phyloP scores from a whole-genome alignment of 2,329 filamentous ascomycete genomes.

The Lizonia empirigonia region DNA sequence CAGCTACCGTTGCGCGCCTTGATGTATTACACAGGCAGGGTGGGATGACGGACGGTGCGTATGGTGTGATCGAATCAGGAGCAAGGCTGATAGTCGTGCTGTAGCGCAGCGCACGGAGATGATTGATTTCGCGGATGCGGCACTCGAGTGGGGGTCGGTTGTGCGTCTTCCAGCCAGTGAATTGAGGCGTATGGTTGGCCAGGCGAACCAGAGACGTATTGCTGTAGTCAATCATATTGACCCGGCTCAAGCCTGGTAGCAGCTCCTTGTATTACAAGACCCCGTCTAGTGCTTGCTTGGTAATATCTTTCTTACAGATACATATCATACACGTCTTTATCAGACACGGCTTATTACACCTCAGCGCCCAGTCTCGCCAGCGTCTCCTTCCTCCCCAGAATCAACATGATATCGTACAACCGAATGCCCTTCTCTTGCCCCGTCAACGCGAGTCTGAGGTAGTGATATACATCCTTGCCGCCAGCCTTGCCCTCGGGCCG shows the following conservation, averaged over 20 bases:
- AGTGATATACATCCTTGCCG: constrained; percentile 43
- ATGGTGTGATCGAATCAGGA: background rate
- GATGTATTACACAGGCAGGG: background rate
- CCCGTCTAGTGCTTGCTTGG: too few relatives aligned
- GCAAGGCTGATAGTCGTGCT: background rate
- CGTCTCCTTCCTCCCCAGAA: constrained; percentile 41
- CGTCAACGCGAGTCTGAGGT: constrained; percentile 40
- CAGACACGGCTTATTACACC: background rate
- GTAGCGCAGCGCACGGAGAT: constrained; percentile 23
- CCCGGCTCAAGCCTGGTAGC: too few relatives aligned
- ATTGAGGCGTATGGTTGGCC: constrained; percentile 23
- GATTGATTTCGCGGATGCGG: constrained; percentile 35
- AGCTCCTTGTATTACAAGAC: too few relatives aligned
- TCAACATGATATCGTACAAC: constrained; percentile 44
- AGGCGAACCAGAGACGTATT: constrained; percentile 25
- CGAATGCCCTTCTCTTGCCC: constrained; percentile 41
- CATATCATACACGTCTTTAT: background rate
- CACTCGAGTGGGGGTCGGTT: constrained; percentile 34
- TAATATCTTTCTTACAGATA: too few relatives aligned
- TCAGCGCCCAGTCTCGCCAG: constrained; percentile 36
- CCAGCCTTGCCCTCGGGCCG: constrained; percentile 30
- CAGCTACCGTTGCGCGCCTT: constrained; percentile 8
- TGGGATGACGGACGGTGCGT: constrained; percentile 28
- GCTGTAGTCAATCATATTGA: too few relatives aligned
- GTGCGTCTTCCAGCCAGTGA: constrained; percentile 30